Conservation (phyloP, 208 protist species). For the Leishmania guyanensis region DNA sequence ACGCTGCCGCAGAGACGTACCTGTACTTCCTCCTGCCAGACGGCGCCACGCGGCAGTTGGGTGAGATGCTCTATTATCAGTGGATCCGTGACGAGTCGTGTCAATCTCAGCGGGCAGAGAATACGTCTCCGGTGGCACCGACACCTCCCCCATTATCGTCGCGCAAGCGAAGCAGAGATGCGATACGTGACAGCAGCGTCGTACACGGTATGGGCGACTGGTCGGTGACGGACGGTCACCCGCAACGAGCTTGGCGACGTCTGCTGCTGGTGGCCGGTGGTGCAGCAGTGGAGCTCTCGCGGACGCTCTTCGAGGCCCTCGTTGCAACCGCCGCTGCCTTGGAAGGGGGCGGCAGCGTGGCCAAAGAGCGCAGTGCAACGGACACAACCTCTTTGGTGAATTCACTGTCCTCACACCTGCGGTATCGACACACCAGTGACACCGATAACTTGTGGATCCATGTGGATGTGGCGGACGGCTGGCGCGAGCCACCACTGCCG, state of each 20-base stretch:
- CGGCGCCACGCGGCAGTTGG: conserved; percentile 13
- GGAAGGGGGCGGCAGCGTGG: not conserved
- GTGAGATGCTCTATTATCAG: not conserved
- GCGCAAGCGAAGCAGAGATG: conserved; percentile 20
- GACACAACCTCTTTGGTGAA: not conserved
- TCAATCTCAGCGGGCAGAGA: not conserved
- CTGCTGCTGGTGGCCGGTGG: conserved; percentile 20
- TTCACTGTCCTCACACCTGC: not conserved
- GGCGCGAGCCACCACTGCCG: not conserved
- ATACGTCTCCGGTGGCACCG: not conserved
- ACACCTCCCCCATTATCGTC: not conserved
- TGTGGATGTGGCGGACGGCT: conserved; percentile 21
- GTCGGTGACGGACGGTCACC: conserved; percentile 19
- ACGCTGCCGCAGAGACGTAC: not conserved
- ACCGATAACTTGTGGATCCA: conserved; percentile 15
- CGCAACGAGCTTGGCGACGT: conserved; percentile 29
- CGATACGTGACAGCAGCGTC: not conserved
- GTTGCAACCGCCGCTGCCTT: not conserved
- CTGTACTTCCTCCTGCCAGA: conserved; percentile 28
- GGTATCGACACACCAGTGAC: not conserved
- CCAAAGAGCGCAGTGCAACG: not conserved
- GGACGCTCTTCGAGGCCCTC: conserved; percentile 12
- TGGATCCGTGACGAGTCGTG: not conserved
- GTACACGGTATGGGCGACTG: not conserved
- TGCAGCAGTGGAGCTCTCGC: conserved; percentile 21